These are phyloP conservation scores for Botrytis medusae DNA, from an alignment of 2,329 filamentous ascomycete species.

Conservation along the genomic window DNA sequence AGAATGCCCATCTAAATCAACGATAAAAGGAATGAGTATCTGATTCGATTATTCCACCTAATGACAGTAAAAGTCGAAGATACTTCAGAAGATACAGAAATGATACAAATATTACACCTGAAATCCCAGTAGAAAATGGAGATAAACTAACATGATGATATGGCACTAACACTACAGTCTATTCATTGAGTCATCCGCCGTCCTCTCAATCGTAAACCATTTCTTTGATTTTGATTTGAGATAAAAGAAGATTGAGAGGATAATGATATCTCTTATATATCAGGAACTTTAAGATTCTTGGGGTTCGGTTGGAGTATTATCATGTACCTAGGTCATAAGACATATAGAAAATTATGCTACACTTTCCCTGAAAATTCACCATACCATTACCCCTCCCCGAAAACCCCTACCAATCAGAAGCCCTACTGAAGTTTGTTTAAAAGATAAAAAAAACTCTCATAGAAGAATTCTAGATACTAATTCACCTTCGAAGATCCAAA, in stretches of 20 bases:
- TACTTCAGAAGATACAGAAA: background rate
- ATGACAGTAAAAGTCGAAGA: background rate
- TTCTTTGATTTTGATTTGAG: background rate
- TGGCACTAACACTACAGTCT: accelerated
- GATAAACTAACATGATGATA: background rate
- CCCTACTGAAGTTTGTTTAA: too few relatives aligned
- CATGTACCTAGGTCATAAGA: background rate
- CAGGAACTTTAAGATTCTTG: background rate
- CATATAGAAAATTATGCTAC: background rate
- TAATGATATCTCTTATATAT: background rate
- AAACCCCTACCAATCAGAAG: too few relatives aligned
- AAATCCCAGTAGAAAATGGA: background rate
- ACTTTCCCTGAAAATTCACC: background rate
- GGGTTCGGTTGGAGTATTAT: background rate
- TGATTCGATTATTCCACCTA: background rate
- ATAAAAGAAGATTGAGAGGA: background rate
- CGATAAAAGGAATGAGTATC: background rate
- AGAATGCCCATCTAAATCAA: too few relatives aligned
- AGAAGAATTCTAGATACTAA: too few relatives aligned
- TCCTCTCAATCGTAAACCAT: background rate
- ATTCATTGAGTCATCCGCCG: background rate
- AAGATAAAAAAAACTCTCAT: too few relatives aligned
- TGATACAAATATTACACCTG: background rate
- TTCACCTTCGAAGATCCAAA: too few relatives aligned
- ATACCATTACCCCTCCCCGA: background rate